These are phyloP conservation scores for Ambrosia artemisiifolia DNA, from an alignment of 129 eudicot genomes.

Conservation along the genomic window DNA sequence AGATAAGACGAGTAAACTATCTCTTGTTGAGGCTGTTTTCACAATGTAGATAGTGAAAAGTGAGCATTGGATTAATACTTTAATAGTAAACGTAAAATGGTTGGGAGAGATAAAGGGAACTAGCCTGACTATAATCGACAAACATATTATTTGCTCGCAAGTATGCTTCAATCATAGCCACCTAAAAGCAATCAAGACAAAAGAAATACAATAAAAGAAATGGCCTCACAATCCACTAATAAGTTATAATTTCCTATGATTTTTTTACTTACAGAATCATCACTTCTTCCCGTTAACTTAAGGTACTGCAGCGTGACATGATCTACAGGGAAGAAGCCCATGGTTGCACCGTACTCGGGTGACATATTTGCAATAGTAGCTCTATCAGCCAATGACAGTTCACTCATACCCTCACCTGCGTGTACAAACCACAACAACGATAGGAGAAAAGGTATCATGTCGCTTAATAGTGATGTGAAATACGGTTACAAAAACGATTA, in stretches of 20 bases:
- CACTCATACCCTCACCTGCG: slow-evolving; percentile 81
- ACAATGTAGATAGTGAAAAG: slow-evolving; percentile 10
- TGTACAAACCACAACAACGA: no score
- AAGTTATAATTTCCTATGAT: background rate
- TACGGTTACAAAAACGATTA: background rate
- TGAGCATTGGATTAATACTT: background rate
- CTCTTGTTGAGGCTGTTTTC: slow-evolving; percentile 80
- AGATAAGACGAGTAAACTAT: slow-evolving; percentile 74
- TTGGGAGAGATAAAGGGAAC: background rate
- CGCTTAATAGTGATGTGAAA: background rate
- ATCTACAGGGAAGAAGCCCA: slow-evolving; percentile 99
- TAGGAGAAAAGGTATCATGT: no score
- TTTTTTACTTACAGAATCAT: slow-evolving; percentile 64
- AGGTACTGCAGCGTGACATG: slow-evolving; percentile 89
- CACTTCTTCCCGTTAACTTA: slow-evolving; percentile 94
- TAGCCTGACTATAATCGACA: slow-evolving; percentile 90
- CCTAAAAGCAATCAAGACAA: slow-evolving; percentile 35
- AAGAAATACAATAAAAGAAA: background rate
- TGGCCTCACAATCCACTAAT: background rate
- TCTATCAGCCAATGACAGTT: slow-evolving; percentile 87
- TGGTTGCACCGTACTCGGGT: slow-evolving; percentile 98
- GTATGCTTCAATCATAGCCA: slow-evolving; percentile 91
- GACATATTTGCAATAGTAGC: slow-evolving; percentile 99
- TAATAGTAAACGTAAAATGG: background rate
- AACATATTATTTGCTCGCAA: slow-evolving; percentile 98